A percentile compares a stretch with the other conserved stretches of the same genome.
phyloP scores from a whole-genome alignment of 352 stramenopile species.

The Globisporangium apiculatum region DNA sequence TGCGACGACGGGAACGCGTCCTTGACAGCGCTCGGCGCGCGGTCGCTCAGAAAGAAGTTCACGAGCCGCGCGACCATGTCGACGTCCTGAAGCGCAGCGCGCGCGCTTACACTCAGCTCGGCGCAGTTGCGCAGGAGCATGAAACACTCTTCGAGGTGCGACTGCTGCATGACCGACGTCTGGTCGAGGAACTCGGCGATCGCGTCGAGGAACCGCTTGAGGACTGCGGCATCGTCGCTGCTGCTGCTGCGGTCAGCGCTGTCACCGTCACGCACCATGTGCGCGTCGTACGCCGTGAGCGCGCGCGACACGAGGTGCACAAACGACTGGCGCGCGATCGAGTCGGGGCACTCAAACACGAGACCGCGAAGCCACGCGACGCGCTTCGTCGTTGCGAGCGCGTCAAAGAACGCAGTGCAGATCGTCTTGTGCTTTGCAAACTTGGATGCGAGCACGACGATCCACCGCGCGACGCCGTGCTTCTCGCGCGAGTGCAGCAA shows the following conservation, averaged over 20 bases:
- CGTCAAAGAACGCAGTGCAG: conserved; percentile 63
- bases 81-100: conserved; percentile 37
- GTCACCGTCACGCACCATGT: conserved; percentile 17
- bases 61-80: conserved; percentile 79
- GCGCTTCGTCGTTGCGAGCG: conserved; percentile 46
- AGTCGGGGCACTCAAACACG: conserved; percentile 81
- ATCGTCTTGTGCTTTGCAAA: conserved; percentile 68
- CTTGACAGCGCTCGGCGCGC: conserved; percentile 50
- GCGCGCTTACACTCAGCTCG: conserved; percentile 43
- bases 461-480: conserved; percentile 78
- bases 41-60: conserved; percentile 78
- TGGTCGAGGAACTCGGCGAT: conserved; percentile 64
- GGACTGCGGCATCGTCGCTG: conserved; percentile 12
- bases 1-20: conserved; percentile 65
- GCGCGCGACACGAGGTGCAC: conserved; percentile 73
- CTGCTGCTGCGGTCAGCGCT: background rate
- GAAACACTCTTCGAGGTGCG: conserved; percentile 84
- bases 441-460: conserved; percentile 65
- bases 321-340: conserved; percentile 82
- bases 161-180: conserved; percentile 69
- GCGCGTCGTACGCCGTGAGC: conserved; percentile 55
- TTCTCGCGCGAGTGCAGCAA: conserved; percentile 86
- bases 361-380: conserved; percentile 54
- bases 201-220: conserved; percentile 33
- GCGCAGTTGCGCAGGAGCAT: conserved; percentile 77